These are phyloP conservation scores for Azolla pinnata DNA, from an alignment of 75 land plant species.

Conservation along the genomic window DNA sequence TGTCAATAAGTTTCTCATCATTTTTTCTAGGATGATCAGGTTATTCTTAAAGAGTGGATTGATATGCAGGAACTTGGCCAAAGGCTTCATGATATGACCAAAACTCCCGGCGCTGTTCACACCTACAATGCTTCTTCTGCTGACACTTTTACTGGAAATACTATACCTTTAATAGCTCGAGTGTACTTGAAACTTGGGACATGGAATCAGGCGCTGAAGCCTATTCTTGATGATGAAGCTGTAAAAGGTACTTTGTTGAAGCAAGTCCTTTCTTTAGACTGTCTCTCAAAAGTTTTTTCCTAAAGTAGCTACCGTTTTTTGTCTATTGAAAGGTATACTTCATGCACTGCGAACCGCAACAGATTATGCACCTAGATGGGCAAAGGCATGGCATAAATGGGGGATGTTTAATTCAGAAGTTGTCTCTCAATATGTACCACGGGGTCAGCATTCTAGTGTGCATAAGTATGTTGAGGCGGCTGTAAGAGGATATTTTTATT, in stretches of 20 bases:
- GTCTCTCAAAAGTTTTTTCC: not conserved
- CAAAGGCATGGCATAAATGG: slow-evolving; percentile 98
- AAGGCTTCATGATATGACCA: too few relatives aligned
- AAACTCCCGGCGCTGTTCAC: too few relatives aligned
- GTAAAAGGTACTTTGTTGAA: slow-evolving; percentile 48
- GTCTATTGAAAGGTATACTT: slow-evolving; percentile 50
- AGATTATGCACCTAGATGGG: slow-evolving; percentile 66
- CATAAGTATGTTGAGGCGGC: slow-evolving; percentile 84
- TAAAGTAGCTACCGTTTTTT: not conserved
- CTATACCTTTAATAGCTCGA: slow-evolving; percentile 63
- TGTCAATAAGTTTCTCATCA: too few relatives aligned
- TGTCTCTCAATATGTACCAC: slow-evolving; percentile 65
- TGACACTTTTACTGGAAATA: too few relatives aligned
- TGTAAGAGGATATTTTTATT: slow-evolving; percentile 86
- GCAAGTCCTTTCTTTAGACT: not conserved
- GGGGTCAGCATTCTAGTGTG: slow-evolving; percentile 39
- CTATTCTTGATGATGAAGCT: slow-evolving; percentile 73
- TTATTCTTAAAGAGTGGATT: too few relatives aligned
- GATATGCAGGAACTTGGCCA: too few relatives aligned
- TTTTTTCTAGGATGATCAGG: too few relatives aligned
- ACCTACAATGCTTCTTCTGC: too few relatives aligned
- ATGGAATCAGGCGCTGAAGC: slow-evolving; percentile 72
- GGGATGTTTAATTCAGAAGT: slow-evolving; percentile 96
- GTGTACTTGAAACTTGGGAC: slow-evolving; percentile 69
- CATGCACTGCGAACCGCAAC: slow-evolving; percentile 57